Evolutionary conservation across 371 early-diverging fungal genomes (phyloP).

Genomic region (Zopfochytrium polystomum): DNA sequence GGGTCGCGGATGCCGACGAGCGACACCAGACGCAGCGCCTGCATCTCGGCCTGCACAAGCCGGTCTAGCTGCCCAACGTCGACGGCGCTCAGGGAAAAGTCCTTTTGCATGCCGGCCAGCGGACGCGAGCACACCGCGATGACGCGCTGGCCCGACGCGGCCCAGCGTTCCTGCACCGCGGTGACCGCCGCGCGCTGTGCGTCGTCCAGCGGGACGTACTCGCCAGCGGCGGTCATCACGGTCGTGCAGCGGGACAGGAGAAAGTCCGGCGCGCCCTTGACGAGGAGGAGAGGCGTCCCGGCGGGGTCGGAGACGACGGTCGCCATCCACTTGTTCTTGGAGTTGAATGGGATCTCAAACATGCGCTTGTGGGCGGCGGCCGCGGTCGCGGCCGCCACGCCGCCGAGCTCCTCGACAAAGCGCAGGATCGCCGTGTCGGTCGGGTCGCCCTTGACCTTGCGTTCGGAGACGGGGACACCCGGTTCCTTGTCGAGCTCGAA

Average conservation of each 20-base stretch:
- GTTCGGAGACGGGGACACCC: slow-evolving; percentile 55
- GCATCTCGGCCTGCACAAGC: slow-evolving; percentile 12
- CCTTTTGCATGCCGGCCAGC: neutral
- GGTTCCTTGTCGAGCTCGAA: too few relatives aligned
- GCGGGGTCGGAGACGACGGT: slow-evolving; percentile 51
- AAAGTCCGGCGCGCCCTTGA: slow-evolving; percentile 80
- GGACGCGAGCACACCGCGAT: slow-evolving; percentile 29
- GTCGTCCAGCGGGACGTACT: slow-evolving; percentile 42
- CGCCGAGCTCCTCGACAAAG: slow-evolving; percentile 47
- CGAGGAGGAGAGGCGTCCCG: slow-evolving; percentile 41
- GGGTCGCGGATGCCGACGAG: slow-evolving; percentile 90
- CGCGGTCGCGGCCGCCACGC: slow-evolving; percentile 32
- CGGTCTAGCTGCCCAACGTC: neutral
- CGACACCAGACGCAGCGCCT: slow-evolving; percentile 65
- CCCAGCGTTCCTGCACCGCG: slow-evolving; percentile 57
- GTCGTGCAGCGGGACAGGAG: slow-evolving; percentile 54
- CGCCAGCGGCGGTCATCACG: slow-evolving; percentile 46
- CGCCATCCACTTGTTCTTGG: slow-evolving; percentile 88
- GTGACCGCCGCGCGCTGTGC: slow-evolving; percentile 38
- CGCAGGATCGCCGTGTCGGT: slow-evolving; percentile 65
- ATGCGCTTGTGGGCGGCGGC: slow-evolving; percentile 50
- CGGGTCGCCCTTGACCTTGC: slow-evolving; percentile 35
- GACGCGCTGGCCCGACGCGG: slow-evolving; percentile 64
- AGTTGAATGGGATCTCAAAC: slow-evolving; percentile 94
- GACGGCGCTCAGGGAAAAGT: neutral